A percentile compares a stretch with the other conserved stretches of the same genome.
Conservation (phyloP, 352 stramenopile species). For the Phytophthora megakarya region DNA sequence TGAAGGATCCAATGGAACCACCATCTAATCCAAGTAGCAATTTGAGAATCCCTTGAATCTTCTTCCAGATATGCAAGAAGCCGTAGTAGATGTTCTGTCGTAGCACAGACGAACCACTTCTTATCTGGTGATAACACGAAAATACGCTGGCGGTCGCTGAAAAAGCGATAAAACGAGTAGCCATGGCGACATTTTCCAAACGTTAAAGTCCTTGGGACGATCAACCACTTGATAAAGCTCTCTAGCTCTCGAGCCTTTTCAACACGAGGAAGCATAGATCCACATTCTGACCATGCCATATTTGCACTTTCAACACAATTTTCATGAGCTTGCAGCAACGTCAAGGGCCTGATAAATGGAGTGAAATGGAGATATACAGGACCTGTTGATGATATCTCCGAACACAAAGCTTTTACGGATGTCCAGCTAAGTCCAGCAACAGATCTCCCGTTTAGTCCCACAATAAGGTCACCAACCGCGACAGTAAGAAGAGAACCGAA, state of each 20-base stretch:
- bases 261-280: constrained; percentile 51
- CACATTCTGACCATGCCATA: constrained; percentile 64
- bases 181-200: constrained; percentile 60
- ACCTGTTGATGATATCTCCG: constrained; percentile 33
- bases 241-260: constrained; percentile 59
- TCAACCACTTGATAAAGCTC: constrained; percentile 56
- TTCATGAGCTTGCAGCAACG: constrained; percentile 58
- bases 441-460: constrained; percentile 66
- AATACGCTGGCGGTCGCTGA: constrained; percentile 54
- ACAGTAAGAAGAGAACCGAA: constrained; percentile 23
- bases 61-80: constrained; percentile 66
- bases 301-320: constrained; percentile 67
- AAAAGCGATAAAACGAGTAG: constrained; percentile 73
- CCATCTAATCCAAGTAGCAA: constrained; percentile 41
- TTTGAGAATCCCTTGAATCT: constrained; percentile 35
- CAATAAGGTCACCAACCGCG: constrained; percentile 54
- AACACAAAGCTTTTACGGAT: constrained; percentile 47
- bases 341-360: constrained; percentile 25
- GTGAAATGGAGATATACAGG: constrained; percentile 62
- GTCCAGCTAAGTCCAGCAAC: constrained; percentile 51
- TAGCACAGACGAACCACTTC: constrained; percentile 53
- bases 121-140: constrained; percentile 55
- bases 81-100: constrained; percentile 33
- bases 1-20: constrained; percentile 54
- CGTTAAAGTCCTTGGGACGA: constrained; percentile 65